These are phyloP conservation scores for Musa acuminata DNA, from an alignment of 176 grass and related monocot species.

Conservation along the genomic window DNA sequence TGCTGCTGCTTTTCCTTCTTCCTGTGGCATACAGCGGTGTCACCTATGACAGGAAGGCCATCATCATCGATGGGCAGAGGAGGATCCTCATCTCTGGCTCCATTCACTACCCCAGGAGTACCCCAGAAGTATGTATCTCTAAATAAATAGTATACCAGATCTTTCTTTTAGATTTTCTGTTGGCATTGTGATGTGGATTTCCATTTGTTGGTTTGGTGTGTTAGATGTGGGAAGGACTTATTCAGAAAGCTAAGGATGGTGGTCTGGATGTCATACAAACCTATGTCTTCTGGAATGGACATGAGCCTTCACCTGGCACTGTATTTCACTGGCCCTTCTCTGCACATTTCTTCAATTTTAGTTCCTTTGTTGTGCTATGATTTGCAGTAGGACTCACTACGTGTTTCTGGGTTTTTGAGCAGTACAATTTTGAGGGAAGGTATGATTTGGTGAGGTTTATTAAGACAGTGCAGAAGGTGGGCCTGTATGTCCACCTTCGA, in stretches of 20 bases:
- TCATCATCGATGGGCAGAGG: conserved; percentile 73
- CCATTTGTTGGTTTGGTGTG: neutral
- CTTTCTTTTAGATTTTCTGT: neutral
- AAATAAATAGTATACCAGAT: conserved; percentile 4
- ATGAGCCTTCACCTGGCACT: conserved; percentile 81
- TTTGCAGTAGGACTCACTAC: neutral
- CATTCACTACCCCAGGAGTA: conserved; percentile 98
- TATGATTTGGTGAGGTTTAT: conserved; percentile 98
- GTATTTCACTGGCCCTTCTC: conserved; percentile 43
- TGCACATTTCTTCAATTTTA: conserved; percentile 2
- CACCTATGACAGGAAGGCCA: conserved; percentile 82
- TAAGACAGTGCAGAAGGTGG: conserved; percentile 81
- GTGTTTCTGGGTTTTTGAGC: conserved; percentile 26
- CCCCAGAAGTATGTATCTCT: conserved; percentile 64
- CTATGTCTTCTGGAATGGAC: conserved; percentile 97
- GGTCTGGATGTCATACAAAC: conserved; percentile 96
- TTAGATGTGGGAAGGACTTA: conserved; percentile 97
- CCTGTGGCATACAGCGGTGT: conserved; percentile 43
- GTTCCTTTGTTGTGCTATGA: neutral
- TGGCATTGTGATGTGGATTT: neutral
- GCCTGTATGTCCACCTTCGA: conserved; percentile 89
- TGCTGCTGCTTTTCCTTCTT: conserved; percentile 15
- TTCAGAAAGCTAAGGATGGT: conserved; percentile 96
- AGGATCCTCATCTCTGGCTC: conserved; percentile 96
- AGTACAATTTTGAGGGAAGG: conserved; percentile 96